These are phyloP conservation scores for Irpex sp. DNA, from an alignment of 1,284 basidiomycete species.

Conservation along the genomic window DNA sequence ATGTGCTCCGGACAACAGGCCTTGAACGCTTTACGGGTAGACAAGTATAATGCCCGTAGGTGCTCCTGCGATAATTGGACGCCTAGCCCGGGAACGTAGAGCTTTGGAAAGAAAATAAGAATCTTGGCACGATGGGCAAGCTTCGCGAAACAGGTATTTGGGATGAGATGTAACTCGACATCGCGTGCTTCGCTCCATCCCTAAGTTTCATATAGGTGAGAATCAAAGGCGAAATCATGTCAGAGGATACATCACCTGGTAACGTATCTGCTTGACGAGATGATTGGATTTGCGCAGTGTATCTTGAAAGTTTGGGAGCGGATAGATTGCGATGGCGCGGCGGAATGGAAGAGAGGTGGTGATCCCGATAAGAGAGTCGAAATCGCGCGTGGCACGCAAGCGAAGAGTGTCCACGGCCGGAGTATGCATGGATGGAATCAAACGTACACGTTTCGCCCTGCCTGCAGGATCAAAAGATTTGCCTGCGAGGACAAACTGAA, in stretches of 20 bases:
- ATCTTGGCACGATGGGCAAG: not conserved
- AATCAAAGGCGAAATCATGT: too few relatives aligned
- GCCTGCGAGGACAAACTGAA: not conserved
- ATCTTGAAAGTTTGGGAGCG: not conserved
- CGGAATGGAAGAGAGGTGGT: conserved; percentile 2
- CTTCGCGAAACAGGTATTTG: not conserved
- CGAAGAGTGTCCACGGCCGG: not conserved
- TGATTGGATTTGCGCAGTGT: conserved; percentile 1
- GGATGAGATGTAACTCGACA: not conserved
- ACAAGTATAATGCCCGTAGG: conserved; percentile 1
- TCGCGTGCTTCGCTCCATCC: not conserved
- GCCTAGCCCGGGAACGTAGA: not conserved
- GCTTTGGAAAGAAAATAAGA: not conserved
- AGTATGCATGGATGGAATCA: not conserved
- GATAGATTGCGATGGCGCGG: conserved; percentile 2
- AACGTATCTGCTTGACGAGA: not conserved
- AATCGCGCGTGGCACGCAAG: conserved; percentile 3
- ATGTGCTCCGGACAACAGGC: not conserved
- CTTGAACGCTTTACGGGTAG: not conserved
- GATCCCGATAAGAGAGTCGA: conserved; percentile 7
- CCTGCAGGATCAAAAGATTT: not conserved
- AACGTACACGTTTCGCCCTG: not conserved
- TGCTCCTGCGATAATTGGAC: not conserved
- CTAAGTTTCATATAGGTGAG: not conserved
- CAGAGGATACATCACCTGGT: not conserved